Percentiles rank a stretch among this genome's conserved stretches.
These are phyloP conservation scores for Darksidea phi DNA, from an alignment of 495 filamentous ascomycete species.

Conservation along the genomic window DNA sequence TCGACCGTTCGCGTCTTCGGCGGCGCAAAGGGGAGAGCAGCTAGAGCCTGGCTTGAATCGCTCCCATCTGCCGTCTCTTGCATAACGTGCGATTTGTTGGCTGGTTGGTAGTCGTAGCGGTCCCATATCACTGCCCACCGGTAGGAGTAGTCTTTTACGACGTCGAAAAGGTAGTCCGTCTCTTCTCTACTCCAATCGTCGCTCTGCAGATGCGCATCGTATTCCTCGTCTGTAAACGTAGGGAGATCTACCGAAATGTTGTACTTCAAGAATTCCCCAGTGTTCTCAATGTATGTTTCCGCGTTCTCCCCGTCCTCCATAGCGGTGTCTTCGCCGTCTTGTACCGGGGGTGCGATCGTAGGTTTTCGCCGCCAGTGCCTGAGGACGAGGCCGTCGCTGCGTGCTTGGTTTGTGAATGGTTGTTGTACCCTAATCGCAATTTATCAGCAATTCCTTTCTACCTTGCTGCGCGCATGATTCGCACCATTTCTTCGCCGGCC, in stretches of 20 bases:
- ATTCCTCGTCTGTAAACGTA: conserved; percentile 80
- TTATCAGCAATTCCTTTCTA: conserved; percentile 41
- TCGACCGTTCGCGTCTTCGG: conserved; percentile 67
- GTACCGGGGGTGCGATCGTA: conserved; percentile 29
- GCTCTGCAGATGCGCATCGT: conserved; percentile 68
- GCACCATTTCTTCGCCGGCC: conserved; percentile 22
- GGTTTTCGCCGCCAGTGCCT: conserved; percentile 62
- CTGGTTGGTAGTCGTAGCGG: conserved; percentile 76
- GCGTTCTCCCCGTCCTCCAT: conserved; percentile 44
- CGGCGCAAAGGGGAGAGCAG: conserved; percentile 43
- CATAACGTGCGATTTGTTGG: conserved; percentile 11
- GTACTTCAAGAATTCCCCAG: conserved; percentile 72
- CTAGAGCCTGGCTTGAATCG: conserved; percentile 43
- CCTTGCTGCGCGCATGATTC: neutral
- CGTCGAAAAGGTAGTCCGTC: conserved; percentile 80
- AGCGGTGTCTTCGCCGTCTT: conserved; percentile 51
- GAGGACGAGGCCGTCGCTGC: conserved; percentile 59
- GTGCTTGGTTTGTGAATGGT: conserved; percentile 60
- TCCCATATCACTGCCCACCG: conserved; percentile 92
- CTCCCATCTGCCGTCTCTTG: conserved; percentile 18
- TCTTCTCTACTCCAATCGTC: conserved; percentile 85
- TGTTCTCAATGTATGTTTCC: conserved; percentile 39
- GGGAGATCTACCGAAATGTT: conserved; percentile 75
- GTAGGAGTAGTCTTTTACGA: conserved; percentile 73
- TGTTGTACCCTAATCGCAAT: conserved; percentile 43